phyloP scores from a whole-genome alignment of 2,329 filamentous ascomycete genomes.

The Fusarium coicis region DNA sequence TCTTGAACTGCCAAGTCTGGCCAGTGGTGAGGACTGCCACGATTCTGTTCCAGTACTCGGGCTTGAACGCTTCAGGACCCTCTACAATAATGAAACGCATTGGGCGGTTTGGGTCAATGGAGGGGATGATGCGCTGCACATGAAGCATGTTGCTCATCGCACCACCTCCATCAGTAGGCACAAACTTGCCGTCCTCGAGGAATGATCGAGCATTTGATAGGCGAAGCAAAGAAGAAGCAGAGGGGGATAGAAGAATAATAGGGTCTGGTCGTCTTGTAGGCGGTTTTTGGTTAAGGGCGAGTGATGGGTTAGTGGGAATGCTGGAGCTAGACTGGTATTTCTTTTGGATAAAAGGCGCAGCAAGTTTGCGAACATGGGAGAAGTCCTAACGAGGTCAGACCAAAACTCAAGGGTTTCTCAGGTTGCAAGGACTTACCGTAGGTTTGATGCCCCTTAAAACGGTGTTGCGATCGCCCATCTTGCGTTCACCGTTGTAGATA shows the following conservation, averaged over 20 bases:
- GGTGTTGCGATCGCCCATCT: constrained; percentile 92
- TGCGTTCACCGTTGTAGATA: constrained; percentile 91
- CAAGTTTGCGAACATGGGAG: constrained; percentile 89
- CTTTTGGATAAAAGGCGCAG: constrained; percentile 77
- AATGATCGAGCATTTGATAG: constrained; percentile 97
- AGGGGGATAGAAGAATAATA: constrained; percentile 96
- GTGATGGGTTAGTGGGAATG: constrained; percentile 56
- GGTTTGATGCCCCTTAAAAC: constrained; percentile 88
- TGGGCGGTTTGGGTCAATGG: constrained; percentile 75
- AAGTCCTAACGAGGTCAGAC: constrained; percentile 75
- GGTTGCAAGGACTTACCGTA: constrained; percentile 67
- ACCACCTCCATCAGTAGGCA: constrained; percentile 76
- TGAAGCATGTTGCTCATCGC: constrained; percentile 84
- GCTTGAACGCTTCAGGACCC: constrained; percentile 92
- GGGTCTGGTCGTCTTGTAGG: constrained; percentile 72
- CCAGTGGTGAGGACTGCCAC: constrained; percentile 98
- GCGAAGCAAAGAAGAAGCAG: constrained; percentile 91
- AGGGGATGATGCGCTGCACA: constrained; percentile 79
- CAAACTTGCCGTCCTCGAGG: constrained; percentile 85
- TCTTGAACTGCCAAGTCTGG: constrained; percentile 98
- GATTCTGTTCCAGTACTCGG: constrained; percentile 95
- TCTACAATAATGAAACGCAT: constrained; percentile 97
- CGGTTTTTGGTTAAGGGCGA: constrained; percentile 65
- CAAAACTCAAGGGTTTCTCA: neutral
- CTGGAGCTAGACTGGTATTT: constrained; percentile 58